phyloP scores from a whole-genome alignment of 225 moss, liverwort and hornwort genomes.

The Asterella californica region DNA sequence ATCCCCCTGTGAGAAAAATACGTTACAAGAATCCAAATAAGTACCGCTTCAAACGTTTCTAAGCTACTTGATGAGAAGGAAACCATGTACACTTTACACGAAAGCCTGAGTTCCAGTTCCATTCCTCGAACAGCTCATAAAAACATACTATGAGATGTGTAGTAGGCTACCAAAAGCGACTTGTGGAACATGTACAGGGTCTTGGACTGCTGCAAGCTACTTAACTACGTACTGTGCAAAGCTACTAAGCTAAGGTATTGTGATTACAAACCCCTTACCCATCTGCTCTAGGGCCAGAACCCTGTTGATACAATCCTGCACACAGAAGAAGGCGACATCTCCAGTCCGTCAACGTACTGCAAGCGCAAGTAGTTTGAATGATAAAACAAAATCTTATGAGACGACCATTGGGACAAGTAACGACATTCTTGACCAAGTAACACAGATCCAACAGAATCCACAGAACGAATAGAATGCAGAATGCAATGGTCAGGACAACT shows the following conservation, averaged over 20 bases:
- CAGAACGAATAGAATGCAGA: background rate
- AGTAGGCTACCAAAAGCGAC: background rate
- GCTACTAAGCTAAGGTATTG: background rate
- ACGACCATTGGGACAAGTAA: background rate
- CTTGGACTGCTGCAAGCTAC: background rate
- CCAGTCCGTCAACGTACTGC: background rate
- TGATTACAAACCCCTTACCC: slow-evolving; percentile 47
- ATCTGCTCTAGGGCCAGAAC: slow-evolving; percentile 86
- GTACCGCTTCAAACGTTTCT: background rate
- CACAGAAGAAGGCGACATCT: background rate
- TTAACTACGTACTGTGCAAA: too few species aligned
- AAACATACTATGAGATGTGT: background rate
- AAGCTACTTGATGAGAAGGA: background rate
- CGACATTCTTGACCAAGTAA: background rate
- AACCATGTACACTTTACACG: background rate
- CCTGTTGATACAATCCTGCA: slow-evolving; percentile 94
- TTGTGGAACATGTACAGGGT: background rate
- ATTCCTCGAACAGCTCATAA: background rate
- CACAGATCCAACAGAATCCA: background rate
- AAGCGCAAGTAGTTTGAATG: background rate
- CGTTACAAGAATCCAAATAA: background rate
- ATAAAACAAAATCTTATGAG: background rate
- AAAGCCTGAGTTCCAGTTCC: background rate
- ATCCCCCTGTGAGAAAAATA: background rate
- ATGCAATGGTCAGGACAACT: background rate